Base-by-base conservation (phyloP, 1,284 basidiomycete species). In the Takashimella tepidaria region DNA sequence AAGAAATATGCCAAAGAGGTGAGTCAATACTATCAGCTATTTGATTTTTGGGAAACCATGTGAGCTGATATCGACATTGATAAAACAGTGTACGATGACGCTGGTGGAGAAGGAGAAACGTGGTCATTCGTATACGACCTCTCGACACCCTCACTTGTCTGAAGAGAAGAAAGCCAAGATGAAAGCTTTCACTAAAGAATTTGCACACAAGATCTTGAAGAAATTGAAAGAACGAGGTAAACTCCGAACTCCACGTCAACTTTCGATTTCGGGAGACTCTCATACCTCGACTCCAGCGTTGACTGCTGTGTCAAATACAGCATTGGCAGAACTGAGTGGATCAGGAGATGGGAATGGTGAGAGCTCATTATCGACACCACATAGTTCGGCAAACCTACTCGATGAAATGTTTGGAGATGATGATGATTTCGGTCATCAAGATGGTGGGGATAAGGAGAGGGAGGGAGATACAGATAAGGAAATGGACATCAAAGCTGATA, bases 1-100 rank as follows among this genome's bases (percentile, higher is more conserved):
- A 98, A 99, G 80, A 87, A 86, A 68, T 85, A 96, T 68, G 95
- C 96, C 5, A 92, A 92, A 69, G 91, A 98, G 82, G 92, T 92
- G 61, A 60, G 81, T 76, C 4, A 16, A 16, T 16, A 37, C 10
- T 8, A 37, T 8, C 31, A n/a, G n/a, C n/a, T n/a, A n/a, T n/a
- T n/a, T n/a, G n/a, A n/a, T n/a, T n/a, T n/a, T n/a, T n/a, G n/a
- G n/a, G n/a, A 13, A 10, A 27, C 23, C 40, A 13, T 40, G 51
- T 49, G 26, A 41, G 12, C 24, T 49, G 21, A 43, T n/a, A n/a
- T n/a, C n/a, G n/a, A n/a, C n/a, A n/a, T n/a, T n/a, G n/a, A n/a
- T n/a, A n/a, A n/a, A n/a, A 0, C 61, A 89, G 86, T 79, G 90
- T 54, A 89, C 92, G 0, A 80, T 85, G 55, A 72, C 88, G 27